Percentiles rank a stretch among this genome's conserved stretches.
These are phyloP conservation scores for Trametes sanguinea DNA, from an alignment of 768 basidiomycete genomes.

Conservation along the genomic window DNA sequence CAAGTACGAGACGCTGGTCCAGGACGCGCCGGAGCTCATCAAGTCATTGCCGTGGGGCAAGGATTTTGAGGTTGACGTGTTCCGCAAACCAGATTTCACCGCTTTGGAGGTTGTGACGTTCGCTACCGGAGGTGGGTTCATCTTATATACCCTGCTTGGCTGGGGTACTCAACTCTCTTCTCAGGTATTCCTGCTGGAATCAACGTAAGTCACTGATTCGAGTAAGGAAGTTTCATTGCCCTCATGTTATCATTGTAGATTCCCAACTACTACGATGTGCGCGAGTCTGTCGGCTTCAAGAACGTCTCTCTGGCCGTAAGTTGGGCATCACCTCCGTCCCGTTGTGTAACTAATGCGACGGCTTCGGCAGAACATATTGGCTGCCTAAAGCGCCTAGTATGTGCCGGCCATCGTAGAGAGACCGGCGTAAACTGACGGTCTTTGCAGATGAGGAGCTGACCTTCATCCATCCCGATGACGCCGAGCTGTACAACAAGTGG, in stretches of 20 bases:
- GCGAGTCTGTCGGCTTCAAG: conserved; percentile 84
- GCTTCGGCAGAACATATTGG: conserved; percentile 66
- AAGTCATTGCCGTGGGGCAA: conserved; percentile 82
- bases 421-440: not conserved
- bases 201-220: conserved; percentile 52
- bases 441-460: conserved; percentile 72
- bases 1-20: conserved; percentile 78
- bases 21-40: conserved; percentile 76
- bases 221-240: not conserved
- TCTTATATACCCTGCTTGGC: not conserved
- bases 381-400: conserved; percentile 84
- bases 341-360: not conserved
- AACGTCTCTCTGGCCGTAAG: conserved; percentile 82
- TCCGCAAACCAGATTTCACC: conserved; percentile 87
- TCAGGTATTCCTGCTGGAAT: conserved; percentile 85
- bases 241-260: not conserved
- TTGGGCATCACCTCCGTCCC: not conserved
- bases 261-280: conserved; percentile 78
- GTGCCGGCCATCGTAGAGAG: conserved; percentile 20
- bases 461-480: conserved; percentile 81
- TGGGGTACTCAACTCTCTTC: not conserved
- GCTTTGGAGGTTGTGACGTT: conserved; percentile 82
- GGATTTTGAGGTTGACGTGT: conserved; percentile 51
- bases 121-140: conserved; percentile 70
- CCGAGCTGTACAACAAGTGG: conserved; percentile 74